Evolutionary conservation across 768 basidiomycete species (phyloP).

Genomic region (Agrocybe pediades): DNA sequence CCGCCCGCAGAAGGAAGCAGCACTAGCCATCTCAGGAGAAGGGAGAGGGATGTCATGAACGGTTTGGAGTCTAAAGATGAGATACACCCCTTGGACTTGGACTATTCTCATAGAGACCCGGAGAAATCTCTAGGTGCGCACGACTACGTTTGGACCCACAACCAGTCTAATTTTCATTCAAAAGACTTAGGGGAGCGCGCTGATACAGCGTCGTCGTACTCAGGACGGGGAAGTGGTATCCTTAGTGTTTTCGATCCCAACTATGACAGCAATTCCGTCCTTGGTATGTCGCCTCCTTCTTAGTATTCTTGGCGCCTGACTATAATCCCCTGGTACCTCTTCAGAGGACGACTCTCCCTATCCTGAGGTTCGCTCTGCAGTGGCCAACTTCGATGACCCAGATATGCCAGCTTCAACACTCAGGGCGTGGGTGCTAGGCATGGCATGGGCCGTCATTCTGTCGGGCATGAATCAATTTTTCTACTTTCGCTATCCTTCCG

Average conservation of each 20-base stretch:
- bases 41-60: conserved; percentile 39
- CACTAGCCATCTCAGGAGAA: conserved; percentile 14
- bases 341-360: conserved; percentile 79
- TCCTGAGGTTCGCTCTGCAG: conserved; percentile 79
- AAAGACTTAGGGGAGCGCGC: conserved; percentile 20
- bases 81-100: conserved; percentile 22
- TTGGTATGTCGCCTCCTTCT: conserved; percentile 22
- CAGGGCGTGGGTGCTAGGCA: conserved; percentile 61
- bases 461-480: conserved; percentile 82
- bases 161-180: conserved; percentile 3
- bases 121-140: conserved; percentile 35
- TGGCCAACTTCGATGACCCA: conserved; percentile 72
- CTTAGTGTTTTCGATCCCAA: conserved; percentile 38
- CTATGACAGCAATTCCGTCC: conserved; percentile 30
- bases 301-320: not conserved
- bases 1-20: conserved; percentile 23
- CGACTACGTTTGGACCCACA: not conserved
- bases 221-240: conserved; percentile 26
- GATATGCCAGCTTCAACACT: conserved; percentile 61
- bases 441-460: conserved; percentile 58
- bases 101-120: conserved; percentile 25
- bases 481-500: conserved; percentile 69
- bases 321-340: conserved; percentile 1
- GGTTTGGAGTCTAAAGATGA: conserved; percentile 30
- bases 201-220: conserved; percentile 28